Conservation (phyloP, 2,329 filamentous ascomycete genomes). For the Phialophora expanda region DNA sequence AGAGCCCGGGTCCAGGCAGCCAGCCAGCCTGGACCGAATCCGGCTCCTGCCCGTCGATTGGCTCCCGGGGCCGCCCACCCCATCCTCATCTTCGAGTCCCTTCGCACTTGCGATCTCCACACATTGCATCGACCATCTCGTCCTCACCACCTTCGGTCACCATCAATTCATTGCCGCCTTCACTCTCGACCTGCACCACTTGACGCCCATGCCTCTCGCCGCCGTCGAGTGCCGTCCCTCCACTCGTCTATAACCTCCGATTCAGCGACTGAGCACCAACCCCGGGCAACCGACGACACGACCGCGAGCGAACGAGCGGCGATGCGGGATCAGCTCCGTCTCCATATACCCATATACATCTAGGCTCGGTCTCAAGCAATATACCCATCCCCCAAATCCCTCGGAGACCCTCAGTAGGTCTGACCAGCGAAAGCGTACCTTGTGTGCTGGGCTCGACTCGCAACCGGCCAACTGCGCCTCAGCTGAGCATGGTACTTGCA, state of each 20-base stretch:
- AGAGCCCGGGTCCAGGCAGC: neutral
- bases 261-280: slow-evolving; percentile 2
- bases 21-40: neutral
- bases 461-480: slow-evolving; percentile 5
- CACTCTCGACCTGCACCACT: neutral
- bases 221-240: neutral
- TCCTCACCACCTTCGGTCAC: slow-evolving; percentile 9
- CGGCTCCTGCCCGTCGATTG: neutral
- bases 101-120: slow-evolving; percentile 12
- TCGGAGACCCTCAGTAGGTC: neutral
- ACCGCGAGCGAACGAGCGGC: slow-evolving; percentile 12
- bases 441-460: slow-evolving; percentile 2
- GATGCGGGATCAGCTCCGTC: slow-evolving; percentile 17
- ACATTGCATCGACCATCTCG: slow-evolving; percentile 11
- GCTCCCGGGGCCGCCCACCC: neutral
- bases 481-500: slow-evolving; percentile 31
- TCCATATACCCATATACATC: slow-evolving; percentile 6
- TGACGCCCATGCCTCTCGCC: neutral
- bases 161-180: slow-evolving; percentile 6
- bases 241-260: slow-evolving; percentile 1
- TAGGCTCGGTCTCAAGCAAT: neutral
- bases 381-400: neutral
- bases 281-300: neutral
- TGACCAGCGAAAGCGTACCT: neutral
- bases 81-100: slow-evolving; percentile 1